Base-by-base conservation (phyloP, 441 rosid species). In the Bruguiera hainesii region DNA sequence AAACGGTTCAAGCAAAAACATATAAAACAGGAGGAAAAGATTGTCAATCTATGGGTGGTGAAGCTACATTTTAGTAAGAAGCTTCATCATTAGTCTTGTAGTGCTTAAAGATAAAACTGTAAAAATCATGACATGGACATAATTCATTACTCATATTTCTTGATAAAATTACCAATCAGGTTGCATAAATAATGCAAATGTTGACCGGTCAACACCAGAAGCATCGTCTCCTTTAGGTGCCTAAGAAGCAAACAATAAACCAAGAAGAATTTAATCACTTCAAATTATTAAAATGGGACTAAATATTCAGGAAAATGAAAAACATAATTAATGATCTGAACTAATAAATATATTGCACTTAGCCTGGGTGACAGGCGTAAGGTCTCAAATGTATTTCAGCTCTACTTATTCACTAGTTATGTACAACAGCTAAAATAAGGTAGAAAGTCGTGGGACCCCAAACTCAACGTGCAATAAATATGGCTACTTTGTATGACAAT, bases 181-280 rank as follows among this genome's bases (percentile, higher is more conserved):
- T 80, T 94, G 97, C 98, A 91, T 94, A 79, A 91, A 91, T 63
- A 94, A 81, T 77, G 99, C 96, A 79, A 89, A 94, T 50, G 98
- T 89, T 16, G 99, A 89, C 50, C 96, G 80, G 61, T 89, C 96
- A 72, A 94, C 74, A 57, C 89, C 89, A 55, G 68, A 63, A 80
- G 89, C 83, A 23, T 79, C 85, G 56, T 79, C 88, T 76, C 94
- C 99, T 70, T 80, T 79, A 58, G 98, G 96, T 21, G 99, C 97
- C 98, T 94, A 56, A 62, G 68, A 60, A 51, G 50, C 63, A 56
- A 61, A 65, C 18, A 60, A 19, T 5, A 61, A 21, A 30, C 50
- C 50, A 52, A n/a, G 31, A 30, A 9, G 19, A 33, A 23, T 46
- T 62, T 42, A 42, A 25, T 61, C 28, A 29, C 20, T 46, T 15